Percentiles rank a stretch among this genome's conserved stretches.
Evolutionary conservation across 371 early-diverging fungal genomes (phyloP).

Genomic region (Thermomucor indicae-seudaticae): DNA sequence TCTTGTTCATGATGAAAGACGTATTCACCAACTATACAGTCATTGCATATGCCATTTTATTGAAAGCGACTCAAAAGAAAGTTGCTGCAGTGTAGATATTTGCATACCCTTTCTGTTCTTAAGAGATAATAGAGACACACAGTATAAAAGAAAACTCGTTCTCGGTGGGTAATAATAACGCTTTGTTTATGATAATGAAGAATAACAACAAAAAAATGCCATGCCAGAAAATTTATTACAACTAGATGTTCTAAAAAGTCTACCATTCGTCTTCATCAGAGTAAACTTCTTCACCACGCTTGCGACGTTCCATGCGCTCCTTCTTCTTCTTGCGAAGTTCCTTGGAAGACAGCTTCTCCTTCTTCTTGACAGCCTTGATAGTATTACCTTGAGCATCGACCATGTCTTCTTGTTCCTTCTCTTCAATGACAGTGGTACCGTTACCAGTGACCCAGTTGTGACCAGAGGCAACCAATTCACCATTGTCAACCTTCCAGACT

Average conservation of each 20-base stretch:
- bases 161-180: too few species aligned
- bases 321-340: slow-evolving; percentile 53
- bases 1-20: slow-evolving; percentile 94
- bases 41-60: slow-evolving; percentile 41
- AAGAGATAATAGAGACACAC: too few species aligned
- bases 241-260: too few species aligned
- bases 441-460: slow-evolving; percentile 51
- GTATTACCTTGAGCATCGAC: slow-evolving; percentile 48
- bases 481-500: slow-evolving; percentile 72
- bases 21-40: slow-evolving; percentile 70
- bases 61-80: background rate
- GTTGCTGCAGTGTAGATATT: too few species aligned
- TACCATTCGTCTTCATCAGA: slow-evolving; percentile 42
- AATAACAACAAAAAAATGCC: too few species aligned
- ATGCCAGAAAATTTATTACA: too few species aligned
- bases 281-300: slow-evolving; percentile 51
- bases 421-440: slow-evolving; percentile 30
- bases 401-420: slow-evolving; percentile 34
- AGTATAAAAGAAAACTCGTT: too few species aligned
- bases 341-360: slow-evolving; percentile 43
- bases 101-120: too few species aligned
- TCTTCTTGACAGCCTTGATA: slow-evolving; percentile 43
- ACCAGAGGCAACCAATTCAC: slow-evolving; percentile 47
- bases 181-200: too few species aligned
- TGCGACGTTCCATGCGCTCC: slow-evolving; percentile 49